These are phyloP conservation scores for Arthrobotrys musiformis DNA, from an alignment of 2,329 filamentous ascomycete genomes.

Conservation along the genomic window DNA sequence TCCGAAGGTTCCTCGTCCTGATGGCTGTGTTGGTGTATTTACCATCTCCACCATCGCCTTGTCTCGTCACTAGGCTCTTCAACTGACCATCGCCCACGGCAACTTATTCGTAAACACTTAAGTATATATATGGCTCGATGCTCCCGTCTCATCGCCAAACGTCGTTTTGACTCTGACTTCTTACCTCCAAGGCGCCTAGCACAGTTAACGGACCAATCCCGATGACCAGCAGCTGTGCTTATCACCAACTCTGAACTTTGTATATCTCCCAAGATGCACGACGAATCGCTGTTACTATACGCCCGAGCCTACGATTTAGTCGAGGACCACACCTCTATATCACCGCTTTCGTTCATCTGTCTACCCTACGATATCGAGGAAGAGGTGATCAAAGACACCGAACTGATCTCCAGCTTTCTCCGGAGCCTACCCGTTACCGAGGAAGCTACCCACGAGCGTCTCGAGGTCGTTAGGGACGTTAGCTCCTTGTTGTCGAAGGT, in stretches of 20 bases:
- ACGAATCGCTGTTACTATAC: conserved; percentile 39
- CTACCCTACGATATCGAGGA: conserved; percentile 41
- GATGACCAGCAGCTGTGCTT: too few species aligned
- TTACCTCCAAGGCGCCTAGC: too few species aligned
- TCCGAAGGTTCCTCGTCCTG: too few species aligned
- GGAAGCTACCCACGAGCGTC: neutral
- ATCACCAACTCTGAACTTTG: neutral
- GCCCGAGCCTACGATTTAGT: conserved; percentile 47
- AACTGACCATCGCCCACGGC: too few species aligned
- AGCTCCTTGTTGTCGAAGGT: conserved; percentile 10
- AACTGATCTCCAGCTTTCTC: neutral
- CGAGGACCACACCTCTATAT: conserved; percentile 51
- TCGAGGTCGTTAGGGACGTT: conserved; percentile 36
- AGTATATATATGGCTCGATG: too few species aligned
- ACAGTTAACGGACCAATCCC: too few species aligned
- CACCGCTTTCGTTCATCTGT: conserved; percentile 50
- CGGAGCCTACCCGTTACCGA: neutral
- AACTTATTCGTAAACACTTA: too few species aligned
- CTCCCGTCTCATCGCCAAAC: too few species aligned
- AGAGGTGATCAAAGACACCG: neutral
- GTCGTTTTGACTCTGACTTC: too few species aligned
- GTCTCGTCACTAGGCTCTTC: too few species aligned
- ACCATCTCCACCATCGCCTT: too few species aligned
- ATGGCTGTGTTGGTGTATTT: too few species aligned
- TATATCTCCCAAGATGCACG: conserved; percentile 11